These are phyloP conservation scores for Myxozyma udenii DNA, from an alignment of 805 yeast species.

Conservation along the genomic window DNA sequence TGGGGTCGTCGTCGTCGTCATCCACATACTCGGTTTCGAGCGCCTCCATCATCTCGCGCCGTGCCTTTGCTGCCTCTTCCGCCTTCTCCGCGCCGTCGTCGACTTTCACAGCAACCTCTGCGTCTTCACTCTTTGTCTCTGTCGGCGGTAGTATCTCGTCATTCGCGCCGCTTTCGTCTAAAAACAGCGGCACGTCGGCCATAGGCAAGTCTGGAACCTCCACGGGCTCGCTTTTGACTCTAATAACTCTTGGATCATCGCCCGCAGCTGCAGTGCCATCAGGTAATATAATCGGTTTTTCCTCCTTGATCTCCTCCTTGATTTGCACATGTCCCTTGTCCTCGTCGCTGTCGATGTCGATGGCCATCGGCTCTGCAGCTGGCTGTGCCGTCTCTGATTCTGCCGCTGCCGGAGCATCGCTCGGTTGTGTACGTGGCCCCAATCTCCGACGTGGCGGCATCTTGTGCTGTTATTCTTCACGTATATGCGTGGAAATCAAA, in stretches of 20 bases:
- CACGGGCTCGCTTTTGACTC: slow-evolving; percentile 9
- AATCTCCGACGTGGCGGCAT: too few relatives aligned
- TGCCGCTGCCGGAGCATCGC: too few relatives aligned
- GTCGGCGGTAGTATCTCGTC: too few relatives aligned
- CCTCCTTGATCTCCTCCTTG: neutral
- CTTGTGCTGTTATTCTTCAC: too few relatives aligned
- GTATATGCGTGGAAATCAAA: too few relatives aligned
- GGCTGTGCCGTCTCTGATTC: neutral
- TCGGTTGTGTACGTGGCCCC: too few relatives aligned
- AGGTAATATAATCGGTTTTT: too few relatives aligned
- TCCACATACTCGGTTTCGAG: neutral
- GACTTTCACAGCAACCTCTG: neutral
- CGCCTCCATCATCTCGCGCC: neutral
- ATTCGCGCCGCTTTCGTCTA: neutral
- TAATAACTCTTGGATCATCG: neutral
- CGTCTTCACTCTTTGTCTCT: neutral
- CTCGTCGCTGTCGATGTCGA: slow-evolving; percentile 10
- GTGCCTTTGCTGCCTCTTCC: neutral
- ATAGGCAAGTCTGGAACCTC: neutral
- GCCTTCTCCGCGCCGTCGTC: neutral
- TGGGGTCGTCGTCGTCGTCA: slow-evolving; percentile 50
- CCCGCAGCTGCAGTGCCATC: too few relatives aligned
- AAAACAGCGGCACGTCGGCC: neutral
- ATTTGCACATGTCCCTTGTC: neutral
- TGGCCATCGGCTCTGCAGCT: slow-evolving; percentile 3